Evolutionary conservation across 441 rosid species (phyloP).

Genomic region (Euphorbia celastroides): DNA sequence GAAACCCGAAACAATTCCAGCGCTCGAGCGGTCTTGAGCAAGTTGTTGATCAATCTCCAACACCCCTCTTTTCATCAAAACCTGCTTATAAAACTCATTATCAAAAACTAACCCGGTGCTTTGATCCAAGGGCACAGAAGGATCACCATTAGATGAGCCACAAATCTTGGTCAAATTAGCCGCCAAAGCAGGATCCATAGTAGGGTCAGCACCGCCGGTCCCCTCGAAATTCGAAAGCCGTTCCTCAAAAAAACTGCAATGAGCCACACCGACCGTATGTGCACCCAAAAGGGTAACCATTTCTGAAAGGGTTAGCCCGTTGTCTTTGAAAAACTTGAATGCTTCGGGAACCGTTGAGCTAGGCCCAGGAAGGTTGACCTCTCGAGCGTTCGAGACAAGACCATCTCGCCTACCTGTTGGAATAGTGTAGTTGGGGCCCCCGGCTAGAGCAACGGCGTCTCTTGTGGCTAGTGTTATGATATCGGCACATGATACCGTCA

Average conservation of each 20-base stretch:
- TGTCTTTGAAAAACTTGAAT: constrained; percentile 27
- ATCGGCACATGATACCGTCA: constrained; percentile 61
- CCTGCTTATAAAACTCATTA: constrained; percentile 41
- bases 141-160: constrained; percentile 21
- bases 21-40: constrained; percentile 30
- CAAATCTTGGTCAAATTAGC: constrained; percentile 39
- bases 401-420: constrained; percentile 69
- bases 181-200: constrained; percentile 45
- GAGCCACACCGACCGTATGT: constrained; percentile 58
- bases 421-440: constrained; percentile 42
- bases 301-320: constrained; percentile 38
- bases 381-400: constrained; percentile 25
- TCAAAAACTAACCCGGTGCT: constrained; percentile 43
- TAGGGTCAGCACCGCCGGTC: constrained; percentile 36
- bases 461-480: constrained; percentile 56
- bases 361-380: constrained; percentile 54
- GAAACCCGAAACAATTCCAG: constrained; percentile 41
- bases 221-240: constrained; percentile 43
- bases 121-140: constrained; percentile 53
- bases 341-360: constrained; percentile 34
- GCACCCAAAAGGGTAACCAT: constrained; percentile 67
- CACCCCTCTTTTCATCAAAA: constrained; percentile 44
- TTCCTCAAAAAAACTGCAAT: constrained; percentile 52
- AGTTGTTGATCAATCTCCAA: constrained; percentile 56
- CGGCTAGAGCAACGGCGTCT: constrained; percentile 48